Conservation (phyloP, 2,329 filamentous ascomycete species). For the Calonectria montana region DNA sequence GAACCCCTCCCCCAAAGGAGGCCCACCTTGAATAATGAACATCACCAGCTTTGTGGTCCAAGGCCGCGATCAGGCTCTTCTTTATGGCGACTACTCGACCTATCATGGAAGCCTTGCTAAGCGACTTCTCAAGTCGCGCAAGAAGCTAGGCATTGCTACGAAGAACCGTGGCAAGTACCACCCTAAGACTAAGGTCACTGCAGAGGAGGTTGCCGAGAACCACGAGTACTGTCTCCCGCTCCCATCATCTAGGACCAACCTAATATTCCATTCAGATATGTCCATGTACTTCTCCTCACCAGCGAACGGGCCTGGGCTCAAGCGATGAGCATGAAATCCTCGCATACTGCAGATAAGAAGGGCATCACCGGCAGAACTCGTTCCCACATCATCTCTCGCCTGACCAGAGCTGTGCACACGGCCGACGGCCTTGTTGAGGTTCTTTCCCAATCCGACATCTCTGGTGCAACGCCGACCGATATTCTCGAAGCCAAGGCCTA, state of each 20-base stretch:
- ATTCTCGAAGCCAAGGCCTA: conserved; percentile 90
- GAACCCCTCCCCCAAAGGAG: neutral
- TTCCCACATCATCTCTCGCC: conserved; percentile 87
- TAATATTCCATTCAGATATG: conserved; percentile 65
- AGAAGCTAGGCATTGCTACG: conserved; percentile 85
- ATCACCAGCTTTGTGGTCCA: conserved; percentile 87
- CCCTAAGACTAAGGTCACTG: conserved; percentile 75
- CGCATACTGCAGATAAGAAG: conserved; percentile 82
- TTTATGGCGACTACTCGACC: conserved; percentile 88
- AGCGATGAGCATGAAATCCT: conserved; percentile 92
- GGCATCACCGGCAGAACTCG: conserved; percentile 83
- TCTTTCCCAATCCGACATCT: conserved; percentile 71
- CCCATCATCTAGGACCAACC: conserved; percentile 6
- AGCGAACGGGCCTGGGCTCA: conserved; percentile 95
- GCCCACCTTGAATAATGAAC: conserved; percentile 72
- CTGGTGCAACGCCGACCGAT: conserved; percentile 76
- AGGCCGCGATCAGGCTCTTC: conserved; percentile 83
- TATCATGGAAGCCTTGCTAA: conserved; percentile 85
- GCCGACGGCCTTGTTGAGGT: conserved; percentile 76
- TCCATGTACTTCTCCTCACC: conserved; percentile 82
- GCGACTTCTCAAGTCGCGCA: conserved; percentile 84
- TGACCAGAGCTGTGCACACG: conserved; percentile 81
- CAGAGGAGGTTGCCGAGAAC: conserved; percentile 79
- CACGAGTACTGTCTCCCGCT: conserved; percentile 69
- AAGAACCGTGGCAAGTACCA: conserved; percentile 89